Percentiles rank a stretch among this genome's conserved stretches.
Conservation (phyloP, 768 basidiomycete genomes). For the Asterophora parasitica region DNA sequence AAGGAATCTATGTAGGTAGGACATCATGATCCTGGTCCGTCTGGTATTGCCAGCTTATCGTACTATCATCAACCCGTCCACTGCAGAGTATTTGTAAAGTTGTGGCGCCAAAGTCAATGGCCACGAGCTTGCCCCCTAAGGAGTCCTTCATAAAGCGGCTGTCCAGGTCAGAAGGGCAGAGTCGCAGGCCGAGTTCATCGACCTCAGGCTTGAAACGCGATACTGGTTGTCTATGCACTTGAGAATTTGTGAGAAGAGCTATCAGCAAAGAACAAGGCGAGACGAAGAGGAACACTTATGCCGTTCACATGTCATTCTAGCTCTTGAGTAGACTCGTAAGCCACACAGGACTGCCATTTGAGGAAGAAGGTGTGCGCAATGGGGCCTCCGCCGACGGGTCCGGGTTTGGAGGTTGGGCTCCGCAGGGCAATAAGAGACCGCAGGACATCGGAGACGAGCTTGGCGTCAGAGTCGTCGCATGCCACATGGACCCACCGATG, state of each 20-base stretch:
- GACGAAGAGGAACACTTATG: background rate
- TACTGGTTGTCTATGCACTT: constrained; percentile 20
- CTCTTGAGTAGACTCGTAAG: background rate
- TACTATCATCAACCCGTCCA: no score
- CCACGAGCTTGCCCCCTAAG: constrained; percentile 73
- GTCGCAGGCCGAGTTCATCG: background rate
- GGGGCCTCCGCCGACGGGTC: background rate
- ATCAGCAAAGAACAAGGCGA: background rate
- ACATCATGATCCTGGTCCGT: no score
- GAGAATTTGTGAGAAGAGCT: constrained; percentile 32
- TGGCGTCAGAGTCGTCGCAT: background rate
- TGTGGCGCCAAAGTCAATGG: constrained; percentile 30
- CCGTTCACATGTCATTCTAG: background rate
- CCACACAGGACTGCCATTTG: background rate
- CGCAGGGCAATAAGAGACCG: background rate
- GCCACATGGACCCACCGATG: background rate
- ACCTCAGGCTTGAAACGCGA: background rate
- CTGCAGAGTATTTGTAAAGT: no score
- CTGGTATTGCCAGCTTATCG: no score
- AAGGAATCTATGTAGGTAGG: no score
- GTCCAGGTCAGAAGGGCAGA: background rate
- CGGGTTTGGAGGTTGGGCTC: background rate
- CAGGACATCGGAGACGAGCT: background rate
- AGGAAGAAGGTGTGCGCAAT: background rate
- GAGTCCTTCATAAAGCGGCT: constrained; percentile 76